Conservation (phyloP, 1,284 basidiomycete species). For the Sanguinoderma infundibulare region DNA sequence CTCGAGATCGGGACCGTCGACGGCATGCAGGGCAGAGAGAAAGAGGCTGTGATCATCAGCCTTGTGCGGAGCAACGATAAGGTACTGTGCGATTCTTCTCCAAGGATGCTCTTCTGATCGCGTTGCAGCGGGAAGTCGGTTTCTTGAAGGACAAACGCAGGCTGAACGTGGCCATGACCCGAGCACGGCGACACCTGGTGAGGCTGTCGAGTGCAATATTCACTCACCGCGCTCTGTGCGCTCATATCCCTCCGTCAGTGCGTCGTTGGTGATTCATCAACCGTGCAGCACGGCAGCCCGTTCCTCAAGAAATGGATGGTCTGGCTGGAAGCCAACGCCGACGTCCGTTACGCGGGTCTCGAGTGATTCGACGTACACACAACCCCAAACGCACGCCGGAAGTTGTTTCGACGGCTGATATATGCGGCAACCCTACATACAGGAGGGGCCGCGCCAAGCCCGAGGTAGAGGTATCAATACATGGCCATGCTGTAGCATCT, state of each 20-base stretch:
- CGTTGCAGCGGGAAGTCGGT: conserved; percentile 78
- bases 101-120: neutral
- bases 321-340: conserved; percentile 90
- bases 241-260: conserved; percentile 58
- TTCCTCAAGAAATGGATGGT: conserved; percentile 89
- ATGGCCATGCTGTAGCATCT: conserved; percentile 13
- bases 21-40: conserved; percentile 93
- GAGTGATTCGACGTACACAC: conserved; percentile 41
- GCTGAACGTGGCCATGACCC: conserved; percentile 95
- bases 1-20: conserved; percentile 93
- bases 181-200: conserved; percentile 89
- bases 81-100: conserved; percentile 42
- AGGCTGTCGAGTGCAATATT: conserved; percentile 58
- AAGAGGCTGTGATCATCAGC: conserved; percentile 88
- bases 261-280: conserved; percentile 89
- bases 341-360: conserved; percentile 82
- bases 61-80: conserved; percentile 88
- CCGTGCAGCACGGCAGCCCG: conserved; percentile 79
- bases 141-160: conserved; percentile 91
- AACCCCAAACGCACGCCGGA: neutral
- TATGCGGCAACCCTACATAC: neutral
- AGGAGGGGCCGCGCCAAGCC: neutral
- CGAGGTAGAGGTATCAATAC: conserved; percentile 1
- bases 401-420: neutral
- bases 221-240: neutral